Conservation (phyloP, 371 early-diverging fungal species). For the Rhizopus sp. region DNA sequence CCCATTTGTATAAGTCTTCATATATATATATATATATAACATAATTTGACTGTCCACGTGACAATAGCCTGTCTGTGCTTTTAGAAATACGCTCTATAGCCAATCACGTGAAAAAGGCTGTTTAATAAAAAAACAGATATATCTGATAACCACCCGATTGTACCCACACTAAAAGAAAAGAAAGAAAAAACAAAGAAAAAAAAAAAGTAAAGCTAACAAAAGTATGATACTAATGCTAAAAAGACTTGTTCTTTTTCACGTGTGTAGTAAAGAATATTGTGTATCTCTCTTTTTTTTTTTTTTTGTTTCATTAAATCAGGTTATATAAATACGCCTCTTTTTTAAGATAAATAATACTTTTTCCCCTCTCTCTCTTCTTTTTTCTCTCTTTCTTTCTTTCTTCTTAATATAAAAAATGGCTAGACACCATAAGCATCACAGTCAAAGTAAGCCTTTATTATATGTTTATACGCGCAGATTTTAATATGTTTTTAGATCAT, state of each 20-base stretch:
- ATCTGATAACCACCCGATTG: no score
- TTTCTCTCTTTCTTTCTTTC: conserved; percentile 9
- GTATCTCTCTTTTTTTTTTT: conserved; percentile 1
- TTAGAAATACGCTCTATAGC: not conserved
- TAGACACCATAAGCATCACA: conserved; percentile 8
- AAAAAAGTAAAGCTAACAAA: no score
- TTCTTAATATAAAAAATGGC: conserved; percentile 10
- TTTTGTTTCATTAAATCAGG: conserved; percentile 10
- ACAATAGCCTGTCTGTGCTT: not conserved
- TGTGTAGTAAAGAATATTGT: not conserved
- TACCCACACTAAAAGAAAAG: no score
- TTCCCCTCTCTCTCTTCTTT: conserved; percentile 6
- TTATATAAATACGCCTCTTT: conserved; percentile 1
- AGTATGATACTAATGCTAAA: no score
- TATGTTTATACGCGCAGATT: not conserved
- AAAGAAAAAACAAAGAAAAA: no score
- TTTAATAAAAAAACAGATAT: no score
- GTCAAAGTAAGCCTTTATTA: not conserved
- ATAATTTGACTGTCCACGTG: not conserved
- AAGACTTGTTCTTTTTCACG: no score
- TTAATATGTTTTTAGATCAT: not conserved
- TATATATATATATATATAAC: no score
- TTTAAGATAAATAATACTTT: not conserved
- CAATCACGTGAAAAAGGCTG: no score
- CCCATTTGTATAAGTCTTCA: no score